Percentiles rank a stretch among this genome's conserved stretches.
Evolutionary conservation across 1,139 yeast species (phyloP).

Genomic region (Zygosaccharomyces sapae): DNA sequence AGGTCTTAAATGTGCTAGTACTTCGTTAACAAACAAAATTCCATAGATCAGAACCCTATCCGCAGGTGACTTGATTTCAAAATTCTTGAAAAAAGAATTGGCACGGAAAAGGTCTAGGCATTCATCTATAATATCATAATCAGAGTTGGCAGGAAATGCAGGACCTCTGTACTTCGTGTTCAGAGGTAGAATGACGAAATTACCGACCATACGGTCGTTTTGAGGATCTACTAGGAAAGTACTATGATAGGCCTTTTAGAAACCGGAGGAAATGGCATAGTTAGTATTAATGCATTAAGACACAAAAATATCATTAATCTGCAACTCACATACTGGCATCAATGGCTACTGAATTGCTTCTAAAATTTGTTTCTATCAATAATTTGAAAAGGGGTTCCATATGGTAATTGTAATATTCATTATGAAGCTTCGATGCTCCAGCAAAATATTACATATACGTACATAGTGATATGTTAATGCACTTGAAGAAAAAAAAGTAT

Average conservation of each 20-base stretch:
- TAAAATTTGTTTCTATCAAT: background rate
- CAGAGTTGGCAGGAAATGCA: conserved; percentile 74
- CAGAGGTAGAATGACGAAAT: conserved; percentile 76
- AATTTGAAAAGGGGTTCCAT: background rate
- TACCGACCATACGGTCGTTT: conserved; percentile 50
- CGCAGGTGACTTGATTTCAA: conserved; percentile 93
- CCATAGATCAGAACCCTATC: conserved; percentile 95
- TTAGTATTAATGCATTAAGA: conserved; percentile 2
- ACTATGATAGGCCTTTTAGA: conserved; percentile 76
- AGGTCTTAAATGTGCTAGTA: conserved; percentile 59
- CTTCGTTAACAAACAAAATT: conserved; percentile 82
- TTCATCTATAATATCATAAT: conserved; percentile 91
- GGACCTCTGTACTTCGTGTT: conserved; percentile 88
- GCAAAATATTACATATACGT: background rate
- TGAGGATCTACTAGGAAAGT: conserved; percentile 70
- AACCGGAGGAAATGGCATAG: background rate
- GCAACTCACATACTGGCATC: conserved; percentile 15
- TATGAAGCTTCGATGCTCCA: background rate
- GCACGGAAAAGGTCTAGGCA: conserved; percentile 88
- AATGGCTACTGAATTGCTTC: background rate
- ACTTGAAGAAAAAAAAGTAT: background rate
- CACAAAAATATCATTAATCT: background rate
- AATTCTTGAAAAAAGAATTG: conserved; percentile 91
- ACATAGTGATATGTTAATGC: background rate
- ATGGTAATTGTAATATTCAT: background rate